Evolutionary conservation across 331 rosid genomes (phyloP).

Genomic region (Prunus yedoensis): DNA sequence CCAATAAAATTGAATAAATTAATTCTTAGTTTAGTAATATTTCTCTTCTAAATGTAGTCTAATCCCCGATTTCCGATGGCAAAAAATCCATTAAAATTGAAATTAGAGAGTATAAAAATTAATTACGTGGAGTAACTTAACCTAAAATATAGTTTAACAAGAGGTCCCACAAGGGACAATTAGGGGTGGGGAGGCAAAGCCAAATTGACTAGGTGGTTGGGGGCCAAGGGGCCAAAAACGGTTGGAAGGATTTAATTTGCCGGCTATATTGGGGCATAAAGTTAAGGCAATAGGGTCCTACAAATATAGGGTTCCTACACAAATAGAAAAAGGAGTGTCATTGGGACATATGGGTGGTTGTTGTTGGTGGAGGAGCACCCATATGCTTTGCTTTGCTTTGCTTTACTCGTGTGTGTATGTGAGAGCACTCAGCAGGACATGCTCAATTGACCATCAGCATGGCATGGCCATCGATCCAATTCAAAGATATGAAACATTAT

Average conservation of each 20-base stretch:
- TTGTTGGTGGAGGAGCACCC: constrained; percentile 17
- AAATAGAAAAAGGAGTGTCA: not conserved
- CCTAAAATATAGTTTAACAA: not conserved
- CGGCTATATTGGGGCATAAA: constrained; percentile 52
- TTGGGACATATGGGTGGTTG: not conserved
- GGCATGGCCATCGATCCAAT: not conserved
- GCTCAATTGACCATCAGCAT: not conserved
- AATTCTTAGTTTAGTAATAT: too few species aligned
- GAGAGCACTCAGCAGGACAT: not conserved
- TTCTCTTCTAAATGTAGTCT: too few species aligned
- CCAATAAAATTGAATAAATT: too few species aligned
- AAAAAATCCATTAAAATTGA: too few species aligned
- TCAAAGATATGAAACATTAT: not conserved
- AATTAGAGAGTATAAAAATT: not conserved
- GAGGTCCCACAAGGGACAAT: constrained; percentile 25
- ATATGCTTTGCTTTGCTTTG: not conserved
- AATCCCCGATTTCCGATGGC: too few species aligned
- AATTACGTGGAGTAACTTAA: not conserved
- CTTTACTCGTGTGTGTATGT: not conserved
- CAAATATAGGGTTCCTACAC: not conserved
- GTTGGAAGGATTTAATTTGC: constrained; percentile 42
- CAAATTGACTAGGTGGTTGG: constrained; percentile 34
- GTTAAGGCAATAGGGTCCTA: constrained; percentile 59
- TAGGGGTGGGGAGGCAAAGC: constrained; percentile 30
- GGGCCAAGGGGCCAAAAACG: constrained; percentile 28